Evolutionary conservation across 2,329 filamentous ascomycete species (phyloP), one percentile per base, ranked within the genome.

Genomic region (Aspergillus arachidicola): DNA sequence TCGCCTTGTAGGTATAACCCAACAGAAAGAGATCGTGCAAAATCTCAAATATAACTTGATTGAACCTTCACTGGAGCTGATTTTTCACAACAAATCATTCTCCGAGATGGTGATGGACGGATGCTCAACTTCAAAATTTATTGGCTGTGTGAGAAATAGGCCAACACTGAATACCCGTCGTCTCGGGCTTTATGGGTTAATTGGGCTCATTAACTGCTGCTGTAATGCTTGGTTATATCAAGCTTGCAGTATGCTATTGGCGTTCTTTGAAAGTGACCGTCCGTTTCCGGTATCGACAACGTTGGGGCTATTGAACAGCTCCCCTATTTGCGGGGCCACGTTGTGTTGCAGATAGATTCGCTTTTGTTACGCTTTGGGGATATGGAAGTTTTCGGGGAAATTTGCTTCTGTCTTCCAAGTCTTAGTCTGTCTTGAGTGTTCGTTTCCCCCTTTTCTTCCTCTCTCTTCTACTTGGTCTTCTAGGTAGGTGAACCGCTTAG

Each of bases 1-100:
- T 38, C 53, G 2, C 56, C n/a, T 32, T 28, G n/a, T 36, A 76
- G 72, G 6, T 75, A 75, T 61, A 75, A 76, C 55, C 73, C 73
- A 12, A 69, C 73, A 28, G 73, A 75, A 63, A 71, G 72, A 59
- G 70, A 76, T 21, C 71, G 73, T 14, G 63, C 64, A 41, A 64
- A 64, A 60, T 59, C 65, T 28, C 67, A 66, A 61, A 62, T 63
- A 45, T 66, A 61, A 61, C 14, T 26, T 60, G n/a, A 61, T 32
- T 43, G 10, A 23, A 32, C 10, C 41, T 26, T 34, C 11, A 14
- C 5, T 32, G n/a, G 16, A 32, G 16, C 28, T 30, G n/a, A 28
- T 32, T 26, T 51, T 32, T 34, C 16, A 30, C 26, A 11, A 4
- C 28, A 48, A 36, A 51, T 51, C 1, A 19, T 28, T 32, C 11